Evolutionary conservation across 2,329 filamentous ascomycete species (phyloP), one percentile per base, ranked within the genome.

Genomic region (Cordyceps tenuipes): DNA sequence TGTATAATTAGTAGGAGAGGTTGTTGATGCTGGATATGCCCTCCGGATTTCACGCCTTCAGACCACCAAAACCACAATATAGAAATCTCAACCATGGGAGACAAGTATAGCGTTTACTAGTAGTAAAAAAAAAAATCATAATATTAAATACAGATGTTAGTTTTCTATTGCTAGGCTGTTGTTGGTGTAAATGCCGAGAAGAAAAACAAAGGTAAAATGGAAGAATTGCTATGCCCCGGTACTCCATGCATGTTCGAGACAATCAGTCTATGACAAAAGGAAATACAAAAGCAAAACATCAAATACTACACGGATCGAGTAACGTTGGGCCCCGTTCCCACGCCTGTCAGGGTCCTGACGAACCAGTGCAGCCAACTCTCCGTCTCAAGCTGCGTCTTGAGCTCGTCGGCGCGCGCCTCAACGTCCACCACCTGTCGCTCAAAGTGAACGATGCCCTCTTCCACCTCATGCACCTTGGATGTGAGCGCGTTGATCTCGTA

Each of bases 401-500:
- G 72, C 64, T 84, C 82, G 46, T 83, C 79, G 1, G 87, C 83
- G 44, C 84, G 77, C 46, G 72, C 78, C 76, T 89, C 90, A 53
- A 90, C 81, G 58, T 90, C 86, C 50, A 82, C 77, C 1, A 94
- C 89, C 70, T 92, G 88, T 53, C 83, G 80, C 72, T 92, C 89
- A 71, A 96, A 95, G 63, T 91, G 88, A 12, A 75, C 76, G 0
- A 96, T 84, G 1, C 89, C 89, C 63, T 91, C 88, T 68, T 96
- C 91, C 9, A 96, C 89, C 68, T 97, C 93, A 66, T 89, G 82
- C 10, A 96, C 87, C 67, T 91, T 91, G 52, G 86, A 85, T 53
- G 85, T 80, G n/a, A 97, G 77, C 17, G 86, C 85, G 62, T 88
- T 84, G 63, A 97, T 87, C 76, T 97, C 93, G 72, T 97, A 97